Conservation (phyloP, 2,329 filamentous ascomycete species). For the Xylaria polymorpha region DNA sequence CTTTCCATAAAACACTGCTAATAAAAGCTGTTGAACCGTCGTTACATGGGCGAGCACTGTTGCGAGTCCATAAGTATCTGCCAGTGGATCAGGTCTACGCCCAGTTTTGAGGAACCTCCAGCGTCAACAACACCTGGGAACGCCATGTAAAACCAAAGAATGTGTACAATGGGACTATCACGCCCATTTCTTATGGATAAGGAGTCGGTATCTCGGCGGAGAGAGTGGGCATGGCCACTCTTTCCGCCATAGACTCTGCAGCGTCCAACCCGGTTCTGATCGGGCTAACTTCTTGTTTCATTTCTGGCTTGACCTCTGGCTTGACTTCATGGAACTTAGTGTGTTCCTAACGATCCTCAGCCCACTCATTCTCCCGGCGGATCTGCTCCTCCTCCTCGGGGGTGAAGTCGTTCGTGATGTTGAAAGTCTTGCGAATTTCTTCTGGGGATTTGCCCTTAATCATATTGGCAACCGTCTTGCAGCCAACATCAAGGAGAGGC, state of each 20-base stretch:
- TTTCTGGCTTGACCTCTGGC: too few relatives aligned
- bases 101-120: background rate
- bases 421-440: slow-evolving; percentile 99
- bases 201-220: too few relatives aligned
- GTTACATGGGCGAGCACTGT: background rate
- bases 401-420: slow-evolving; percentile 99
- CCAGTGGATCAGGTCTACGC: background rate
- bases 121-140: slow-evolving; percentile 17
- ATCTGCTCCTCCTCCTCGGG: slow-evolving; percentile 99
- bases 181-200: background rate
- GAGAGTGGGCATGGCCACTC: background rate
- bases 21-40: background rate
- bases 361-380: slow-evolving; percentile 90
- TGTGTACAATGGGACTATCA: background rate
- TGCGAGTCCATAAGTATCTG: background rate
- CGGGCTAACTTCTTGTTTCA: background rate
- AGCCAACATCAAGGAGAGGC: slow-evolving; percentile 94
- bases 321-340: background rate
- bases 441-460: slow-evolving; percentile 99
- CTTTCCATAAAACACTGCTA: background rate
- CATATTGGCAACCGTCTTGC: slow-evolving; percentile 99
- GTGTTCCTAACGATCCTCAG: slow-evolving; percentile 76
- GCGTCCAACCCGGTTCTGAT: too few relatives aligned
- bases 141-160: slow-evolving; percentile 31
- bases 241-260: background rate